Base-by-base conservation (phyloP, 164 flowering plant genomes). In the Vitis amurensis region DNA sequence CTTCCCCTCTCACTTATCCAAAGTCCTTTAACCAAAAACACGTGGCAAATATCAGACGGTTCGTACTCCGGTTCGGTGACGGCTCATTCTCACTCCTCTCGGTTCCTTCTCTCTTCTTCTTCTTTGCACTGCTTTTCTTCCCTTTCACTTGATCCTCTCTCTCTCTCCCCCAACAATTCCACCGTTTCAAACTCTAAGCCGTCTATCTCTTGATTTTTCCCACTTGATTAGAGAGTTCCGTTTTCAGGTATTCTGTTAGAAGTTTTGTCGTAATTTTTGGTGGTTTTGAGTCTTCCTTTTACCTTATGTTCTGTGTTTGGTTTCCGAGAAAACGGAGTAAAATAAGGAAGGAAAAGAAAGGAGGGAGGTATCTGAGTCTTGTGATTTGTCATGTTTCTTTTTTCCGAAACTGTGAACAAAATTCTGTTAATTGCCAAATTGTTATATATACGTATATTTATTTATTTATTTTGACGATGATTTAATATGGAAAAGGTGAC, bases 21-120 rank as follows among this genome's bases (percentile, higher is more conserved):
- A 48, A n/a, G 17, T n/a, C 53, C 62, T 13, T 44, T 11, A 4
- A 17, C 11, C 14, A 0, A 17, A 4, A 12, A n/a, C 52, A 49
- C 66, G 66, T 63, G 66, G 52, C 53, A 44, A 48, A 9, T 3
- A 48, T 63, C 66, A 2, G 50, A 29, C 29, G 64, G 50, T 37
- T 61, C 66, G n/a, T 8, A 63, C 30, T 63, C 10, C 27, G 52
- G 52, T 50, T 44, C 16, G 23, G 50, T 47, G 31, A n/a, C 4
- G 7, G 44, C 44, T 63, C 13, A 44, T 11, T 50, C 56, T 30
- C 16, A 11, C 12, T 27, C 57, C 50, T n/a, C 17, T 19, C 16
- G 17, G 37, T 19, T 44, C 49, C 8, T 51, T 64, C 52, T 58
- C 12, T 2, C 8, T 64, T 51, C 59, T 29, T 65, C n/a, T 14